Percentiles rank a stretch among this genome's conserved stretches.
These are phyloP conservation scores for Metschnikowia baotianmanensis DNA, from an alignment of 805 yeast species.

Conservation along the genomic window DNA sequence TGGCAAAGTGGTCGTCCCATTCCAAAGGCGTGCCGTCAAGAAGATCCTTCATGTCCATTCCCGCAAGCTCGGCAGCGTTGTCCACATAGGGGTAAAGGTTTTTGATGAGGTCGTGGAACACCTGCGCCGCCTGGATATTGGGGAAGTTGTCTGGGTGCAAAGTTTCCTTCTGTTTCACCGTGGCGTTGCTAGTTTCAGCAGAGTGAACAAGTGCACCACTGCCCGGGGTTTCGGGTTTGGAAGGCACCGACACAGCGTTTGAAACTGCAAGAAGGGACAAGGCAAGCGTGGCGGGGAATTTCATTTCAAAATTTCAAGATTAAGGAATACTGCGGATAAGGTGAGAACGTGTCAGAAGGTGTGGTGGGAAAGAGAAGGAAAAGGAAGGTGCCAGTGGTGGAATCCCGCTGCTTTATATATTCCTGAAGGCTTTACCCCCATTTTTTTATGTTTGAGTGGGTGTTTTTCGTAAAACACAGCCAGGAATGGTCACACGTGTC, in stretches of 20 bases:
- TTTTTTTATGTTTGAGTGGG: too few species aligned
- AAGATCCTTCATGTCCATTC: conserved; percentile 4
- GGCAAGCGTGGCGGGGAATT: too few species aligned
- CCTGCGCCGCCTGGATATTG: conserved; percentile 6
- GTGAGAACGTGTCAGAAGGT: too few species aligned
- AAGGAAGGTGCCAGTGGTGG: too few species aligned
- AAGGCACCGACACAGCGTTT: conserved; percentile 13
- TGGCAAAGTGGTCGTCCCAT: conserved; percentile 3
- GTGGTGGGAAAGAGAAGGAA: too few species aligned
- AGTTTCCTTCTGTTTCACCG: background rate
- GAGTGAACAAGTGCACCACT: background rate
- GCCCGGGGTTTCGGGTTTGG: background rate
- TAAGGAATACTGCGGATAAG: too few species aligned
- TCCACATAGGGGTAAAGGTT: conserved; percentile 2
- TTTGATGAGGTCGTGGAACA: conserved; percentile 1
- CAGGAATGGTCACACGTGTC: too few species aligned
- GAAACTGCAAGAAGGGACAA: too few species aligned
- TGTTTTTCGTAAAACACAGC: too few species aligned
- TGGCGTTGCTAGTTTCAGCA: background rate
- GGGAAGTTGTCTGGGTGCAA: conserved; percentile 8
- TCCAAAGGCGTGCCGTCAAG: conserved; percentile 9
- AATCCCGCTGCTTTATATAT: too few species aligned
- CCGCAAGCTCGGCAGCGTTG: conserved; percentile 4
- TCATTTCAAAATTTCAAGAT: too few species aligned
- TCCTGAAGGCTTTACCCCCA: too few species aligned